Conservation (phyloP, 768 basidiomycete genomes). For the Boletus fagicola region DNA sequence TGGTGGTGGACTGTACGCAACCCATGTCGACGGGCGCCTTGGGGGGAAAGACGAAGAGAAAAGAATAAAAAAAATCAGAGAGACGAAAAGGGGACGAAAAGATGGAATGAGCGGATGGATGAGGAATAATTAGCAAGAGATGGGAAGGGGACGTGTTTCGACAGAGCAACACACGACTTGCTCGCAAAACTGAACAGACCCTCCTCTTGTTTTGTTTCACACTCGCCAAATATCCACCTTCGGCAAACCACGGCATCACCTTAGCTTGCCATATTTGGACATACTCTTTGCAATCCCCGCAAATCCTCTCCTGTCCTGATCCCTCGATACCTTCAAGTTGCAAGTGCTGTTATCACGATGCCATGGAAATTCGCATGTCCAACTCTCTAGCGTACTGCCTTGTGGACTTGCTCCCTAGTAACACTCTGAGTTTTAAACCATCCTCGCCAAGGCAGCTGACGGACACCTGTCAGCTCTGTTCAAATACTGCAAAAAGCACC, state of each 20-base stretch:
- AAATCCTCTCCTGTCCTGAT: not conserved
- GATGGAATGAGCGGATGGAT: conserved; percentile 24
- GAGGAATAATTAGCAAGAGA: conserved; percentile 28
- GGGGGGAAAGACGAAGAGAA: not conserved
- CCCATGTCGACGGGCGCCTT: conserved; percentile 48
- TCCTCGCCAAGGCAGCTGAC: not conserved
- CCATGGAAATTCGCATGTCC: too few relatives aligned
- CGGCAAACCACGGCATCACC: conserved; percentile 23
- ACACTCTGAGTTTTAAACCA: not conserved
- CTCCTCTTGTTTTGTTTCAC: conserved; percentile 8
- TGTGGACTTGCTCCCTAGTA: not conserved
- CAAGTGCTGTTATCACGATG: too few relatives aligned
- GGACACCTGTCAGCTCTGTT: not conserved
- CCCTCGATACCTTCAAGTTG: too few relatives aligned
- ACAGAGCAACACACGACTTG: not conserved
- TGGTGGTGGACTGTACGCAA: conserved; percentile 66
- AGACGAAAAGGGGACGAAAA: conserved; percentile 15
- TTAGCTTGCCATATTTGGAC: conserved; percentile 13
- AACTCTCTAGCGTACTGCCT: not conserved
- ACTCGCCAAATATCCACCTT: conserved; percentile 14
- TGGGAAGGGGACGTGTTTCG: conserved; percentile 8
- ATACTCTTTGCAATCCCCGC: conserved; percentile 14
- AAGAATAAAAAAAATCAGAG: not conserved
- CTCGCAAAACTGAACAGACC: conserved; percentile 17
- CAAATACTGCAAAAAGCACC: conserved; percentile 3